Percentiles rank a stretch among this genome's conserved stretches.
Conservation (phyloP, 352 stramenopile species). For the Phytophthora lateralis region DNA sequence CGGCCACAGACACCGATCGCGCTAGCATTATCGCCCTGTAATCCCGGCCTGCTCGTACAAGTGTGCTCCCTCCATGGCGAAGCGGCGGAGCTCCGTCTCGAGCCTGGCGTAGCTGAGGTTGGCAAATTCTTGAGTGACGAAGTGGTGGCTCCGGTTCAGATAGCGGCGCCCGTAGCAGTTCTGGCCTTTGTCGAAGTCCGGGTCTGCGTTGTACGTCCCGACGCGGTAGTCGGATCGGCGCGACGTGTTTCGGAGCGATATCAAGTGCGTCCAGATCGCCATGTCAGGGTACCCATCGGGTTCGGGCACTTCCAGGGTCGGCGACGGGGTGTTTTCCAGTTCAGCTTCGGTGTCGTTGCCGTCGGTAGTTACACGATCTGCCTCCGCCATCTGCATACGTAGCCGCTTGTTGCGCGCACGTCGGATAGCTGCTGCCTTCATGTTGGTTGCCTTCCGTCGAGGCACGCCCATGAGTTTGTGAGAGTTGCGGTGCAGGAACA, state of each 20-base stretch:
- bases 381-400: slow-evolving; percentile 33
- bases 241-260: slow-evolving; percentile 53
- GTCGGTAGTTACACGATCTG: slow-evolving; percentile 19
- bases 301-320: slow-evolving; percentile 23
- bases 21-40: slow-evolving; percentile 11
- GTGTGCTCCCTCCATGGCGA: slow-evolving; percentile 37
- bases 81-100: slow-evolving; percentile 39
- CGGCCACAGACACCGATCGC: not conserved
- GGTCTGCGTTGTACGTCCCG: slow-evolving; percentile 48
- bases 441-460: slow-evolving; percentile 25
- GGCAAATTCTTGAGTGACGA: slow-evolving; percentile 38
- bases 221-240: slow-evolving; percentile 48
- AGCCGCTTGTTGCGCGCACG: slow-evolving; percentile 29
- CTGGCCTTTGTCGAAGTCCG: slow-evolving; percentile 48
- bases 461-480: slow-evolving; percentile 44
- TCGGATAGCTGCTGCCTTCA: slow-evolving; percentile 31
- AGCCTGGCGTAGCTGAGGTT: slow-evolving; percentile 36
- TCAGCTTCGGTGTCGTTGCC: not conserved
- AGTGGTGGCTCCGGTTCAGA: slow-evolving; percentile 40
- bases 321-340: slow-evolving; percentile 21
- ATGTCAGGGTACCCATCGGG: slow-evolving; percentile 44
- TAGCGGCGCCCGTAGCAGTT: slow-evolving; percentile 59
- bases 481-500: slow-evolving; percentile 61
- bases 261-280: slow-evolving; percentile 66
- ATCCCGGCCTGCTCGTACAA: slow-evolving; percentile 31